Base-by-base conservation (phyloP, 306 rosid genomes). In the Glycine latifolia region DNA sequence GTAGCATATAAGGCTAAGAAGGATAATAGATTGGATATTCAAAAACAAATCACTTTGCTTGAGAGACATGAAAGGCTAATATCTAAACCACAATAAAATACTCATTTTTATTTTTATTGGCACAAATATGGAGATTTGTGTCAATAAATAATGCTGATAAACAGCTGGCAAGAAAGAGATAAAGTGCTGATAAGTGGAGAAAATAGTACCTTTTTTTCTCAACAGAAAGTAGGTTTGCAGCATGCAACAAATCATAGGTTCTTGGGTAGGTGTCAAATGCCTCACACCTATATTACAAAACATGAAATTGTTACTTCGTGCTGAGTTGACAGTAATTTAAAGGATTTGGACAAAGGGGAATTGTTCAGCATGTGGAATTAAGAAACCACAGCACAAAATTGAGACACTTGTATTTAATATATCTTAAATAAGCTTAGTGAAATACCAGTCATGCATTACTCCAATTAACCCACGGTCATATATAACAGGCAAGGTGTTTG, bases 211-310 rank as follows among this genome's bases (percentile, higher is more conserved):
- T 90, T 89, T 92, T 96, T 79, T 66, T 87, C 90, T 93, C 98
- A 10, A 87, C 46, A 37, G 97, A 90, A 77, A 96, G 93, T 63
- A 96, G 92, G 81, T 86, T 80, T 33, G 97, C 89, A 6, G 98
- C 99, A 87, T 95, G 97, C 86, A 95, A 82, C 39, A 95, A 84
- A 88, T 95, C 99, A 50, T 93, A 95, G 15, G 99, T 95, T 86
- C 99, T 92, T 6, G 99, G 99, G 82, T 95, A 95, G 47, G 98
- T 91, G 86, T 95, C 99, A 81, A 95, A 93, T 50, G 99, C 87
- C 79, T 95, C 99, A 39, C 99, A 95, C 99, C 99, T 95, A 83
- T 76, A 56, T 71, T 11, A 81, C 17, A 79, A 31, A 81, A 71
- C 56, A 75, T 26, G 31, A 83, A 82, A 14, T 58, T 76, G 68